Conservation (phyloP, 106 monocot genomes). For the Phalaenopsis equestris region DNA sequence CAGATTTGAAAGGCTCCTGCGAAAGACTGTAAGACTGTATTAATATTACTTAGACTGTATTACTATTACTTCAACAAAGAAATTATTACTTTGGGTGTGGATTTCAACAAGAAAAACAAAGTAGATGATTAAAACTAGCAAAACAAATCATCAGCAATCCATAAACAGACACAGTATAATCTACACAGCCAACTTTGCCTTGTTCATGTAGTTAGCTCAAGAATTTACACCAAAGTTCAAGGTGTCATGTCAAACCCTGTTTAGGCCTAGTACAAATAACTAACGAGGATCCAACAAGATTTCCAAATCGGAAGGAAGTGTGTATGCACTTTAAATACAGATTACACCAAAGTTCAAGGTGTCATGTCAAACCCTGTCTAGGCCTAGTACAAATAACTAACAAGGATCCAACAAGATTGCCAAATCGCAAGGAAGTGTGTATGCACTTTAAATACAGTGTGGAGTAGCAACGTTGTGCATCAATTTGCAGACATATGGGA, state of each 20-base stretch:
- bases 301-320: too few relatives aligned
- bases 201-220: too few relatives aligned
- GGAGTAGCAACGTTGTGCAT: too few relatives aligned
- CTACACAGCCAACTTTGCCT: too few relatives aligned
- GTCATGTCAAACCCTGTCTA: not conserved
- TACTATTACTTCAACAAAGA: conserved; percentile 9
- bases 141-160: not conserved
- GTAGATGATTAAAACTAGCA: not conserved
- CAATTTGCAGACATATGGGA: too few relatives aligned
- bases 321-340: too few relatives aligned
- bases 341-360: too few relatives aligned
- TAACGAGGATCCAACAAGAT: not conserved
- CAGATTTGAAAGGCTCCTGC: conserved; percentile 95
- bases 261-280: not conserved
- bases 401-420: not conserved
- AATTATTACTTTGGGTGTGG: not conserved
- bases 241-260: not conserved
- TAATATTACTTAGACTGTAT: conserved; percentile 20
- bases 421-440: too few relatives aligned
- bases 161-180: not conserved
- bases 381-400: not conserved
- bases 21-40: conserved; percentile 62
- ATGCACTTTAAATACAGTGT: too few relatives aligned
- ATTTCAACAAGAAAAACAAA: not conserved
- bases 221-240: too few relatives aligned